phyloP scores from a whole-genome alignment of 176 grass and related monocot genomes.

The Oryza rufipogon region DNA sequence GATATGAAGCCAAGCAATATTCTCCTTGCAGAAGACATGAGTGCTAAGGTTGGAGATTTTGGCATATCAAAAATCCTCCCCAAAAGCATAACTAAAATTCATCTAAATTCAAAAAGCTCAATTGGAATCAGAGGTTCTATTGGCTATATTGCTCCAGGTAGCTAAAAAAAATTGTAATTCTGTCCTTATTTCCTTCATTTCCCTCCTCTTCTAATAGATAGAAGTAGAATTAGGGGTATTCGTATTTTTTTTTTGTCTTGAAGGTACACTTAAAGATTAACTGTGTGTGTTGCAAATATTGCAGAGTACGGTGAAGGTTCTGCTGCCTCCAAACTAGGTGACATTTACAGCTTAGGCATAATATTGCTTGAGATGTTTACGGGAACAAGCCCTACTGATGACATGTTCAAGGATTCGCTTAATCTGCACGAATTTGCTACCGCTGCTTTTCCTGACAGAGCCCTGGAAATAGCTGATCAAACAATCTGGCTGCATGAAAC shows the following conservation, averaged over 20 bases:
- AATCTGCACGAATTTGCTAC: conserved; percentile 8
- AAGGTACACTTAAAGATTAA: no score
- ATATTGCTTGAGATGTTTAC: conserved; percentile 45
- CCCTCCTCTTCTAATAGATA: no score
- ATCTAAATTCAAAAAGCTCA: conserved; percentile 5
- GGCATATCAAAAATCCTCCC: conserved; percentile 44
- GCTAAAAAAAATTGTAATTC: background rate
- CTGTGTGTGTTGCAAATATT: no score
- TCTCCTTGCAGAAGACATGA: conserved; percentile 54
- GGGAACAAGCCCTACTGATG: conserved; percentile 12
- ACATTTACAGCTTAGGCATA: conserved; percentile 35
- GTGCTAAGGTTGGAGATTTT: conserved; percentile 44
- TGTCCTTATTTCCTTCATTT: background rate
- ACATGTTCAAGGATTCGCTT: conserved; percentile 13
- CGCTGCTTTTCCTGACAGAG: background rate
- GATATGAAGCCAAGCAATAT: conserved; percentile 61
- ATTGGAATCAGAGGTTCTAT: conserved; percentile 45
- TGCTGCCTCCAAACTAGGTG: background rate
- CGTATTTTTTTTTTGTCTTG: no score
- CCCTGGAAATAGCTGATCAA: conserved; percentile 5
- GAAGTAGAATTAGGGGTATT: no score
- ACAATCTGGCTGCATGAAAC: conserved; percentile 4
- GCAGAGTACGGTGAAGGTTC: conserved; percentile 35
- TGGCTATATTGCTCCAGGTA: conserved; percentile 61
- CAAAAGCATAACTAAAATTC: background rate